Base-by-base conservation (phyloP, 2,329 filamentous ascomycete genomes). In the Epichloe festucae region DNA sequence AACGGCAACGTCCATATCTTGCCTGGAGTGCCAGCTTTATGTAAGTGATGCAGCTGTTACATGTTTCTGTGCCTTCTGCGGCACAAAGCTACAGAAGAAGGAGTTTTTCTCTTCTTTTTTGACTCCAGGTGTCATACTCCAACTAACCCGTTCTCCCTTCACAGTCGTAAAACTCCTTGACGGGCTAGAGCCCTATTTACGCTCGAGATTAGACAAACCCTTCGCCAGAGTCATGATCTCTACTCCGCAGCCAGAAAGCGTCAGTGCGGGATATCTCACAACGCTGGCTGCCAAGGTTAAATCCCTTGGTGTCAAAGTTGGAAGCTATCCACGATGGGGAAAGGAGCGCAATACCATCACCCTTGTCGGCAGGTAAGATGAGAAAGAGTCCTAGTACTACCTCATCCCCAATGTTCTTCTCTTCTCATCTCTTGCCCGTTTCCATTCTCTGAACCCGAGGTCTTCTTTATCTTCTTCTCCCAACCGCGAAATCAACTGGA, bases 1-100 rank as follows among this genome's bases (percentile, higher is more conserved):
- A 96, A 96, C 27, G 87, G 87, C 48, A 98, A 98, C 62, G 72
- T 97, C 4, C 88, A 97, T 67, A 93, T 97, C 54, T 73, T 97
- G 2, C 93, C 93, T 0, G 93, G 93, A 1, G 85, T 97, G 15
- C 93, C 93, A 1, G 76, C 81, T 49, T 72, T 97, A 2, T 98
- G 80, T 77, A 64, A 63, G 76, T 64, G 17, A 19, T 14, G 3
- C 27, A 31, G 27, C 27, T 31, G 8, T 31, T 11, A 3, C 27
- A 31, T 11, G 3, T 11, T 11, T 31, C 8, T 31, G 27, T 31
- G 27, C 8, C 27, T 31, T 31, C 27, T 11, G 27, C 27, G 8
- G 27, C 7, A 27, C 27, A 27, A 8, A 27, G 27, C 27, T 7
- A 27, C 27, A 27, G 27, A 27, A 23, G 23, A 6, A 27, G 27